Evolutionary conservation across 73 alveolate genomes (phyloP).

Genomic region (Symbiodinium pilosum): DNA sequence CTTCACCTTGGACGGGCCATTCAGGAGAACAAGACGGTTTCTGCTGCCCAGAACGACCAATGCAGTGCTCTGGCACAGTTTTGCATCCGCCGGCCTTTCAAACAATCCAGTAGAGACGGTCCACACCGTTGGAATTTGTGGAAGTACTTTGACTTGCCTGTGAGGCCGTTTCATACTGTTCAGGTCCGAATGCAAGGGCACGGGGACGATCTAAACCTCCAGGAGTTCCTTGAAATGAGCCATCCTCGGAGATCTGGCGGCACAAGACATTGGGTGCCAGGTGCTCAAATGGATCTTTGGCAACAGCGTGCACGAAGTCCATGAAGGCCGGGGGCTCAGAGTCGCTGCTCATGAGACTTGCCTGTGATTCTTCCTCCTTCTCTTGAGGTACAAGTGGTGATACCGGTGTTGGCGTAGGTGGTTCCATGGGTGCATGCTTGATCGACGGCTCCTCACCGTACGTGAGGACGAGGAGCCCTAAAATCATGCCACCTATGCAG

Average conservation of each 20-base stretch:
- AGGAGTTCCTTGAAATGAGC: background rate
- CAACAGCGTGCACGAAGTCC: slow-evolving; percentile 48
- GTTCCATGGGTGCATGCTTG: too few species aligned
- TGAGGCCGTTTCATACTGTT: background rate
- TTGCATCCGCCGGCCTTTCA: background rate
- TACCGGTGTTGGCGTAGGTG: too few species aligned
- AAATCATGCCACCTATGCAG: slow-evolving; percentile 25
- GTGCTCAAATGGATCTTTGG: slow-evolving; percentile 21
- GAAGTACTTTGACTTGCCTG: background rate
- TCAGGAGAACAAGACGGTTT: background rate
- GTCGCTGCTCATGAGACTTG: background rate
- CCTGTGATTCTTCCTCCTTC: too few species aligned
- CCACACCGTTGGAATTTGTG: background rate
- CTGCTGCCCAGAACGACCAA: background rate
- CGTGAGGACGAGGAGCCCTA: background rate
- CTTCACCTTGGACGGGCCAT: slow-evolving; percentile 35
- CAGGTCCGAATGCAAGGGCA: background rate
- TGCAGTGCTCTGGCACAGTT: background rate
- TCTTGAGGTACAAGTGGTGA: too few species aligned
- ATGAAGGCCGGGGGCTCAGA: slow-evolving; percentile 33
- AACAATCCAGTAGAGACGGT: background rate
- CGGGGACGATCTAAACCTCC: background rate
- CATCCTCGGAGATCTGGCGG: slow-evolving; percentile 4
- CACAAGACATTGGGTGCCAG: background rate
- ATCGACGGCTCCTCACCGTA: slow-evolving; percentile 10